phyloP scores from a whole-genome alignment of 2,329 filamentous ascomycete species.

The Mycosphaerella arachidis region DNA sequence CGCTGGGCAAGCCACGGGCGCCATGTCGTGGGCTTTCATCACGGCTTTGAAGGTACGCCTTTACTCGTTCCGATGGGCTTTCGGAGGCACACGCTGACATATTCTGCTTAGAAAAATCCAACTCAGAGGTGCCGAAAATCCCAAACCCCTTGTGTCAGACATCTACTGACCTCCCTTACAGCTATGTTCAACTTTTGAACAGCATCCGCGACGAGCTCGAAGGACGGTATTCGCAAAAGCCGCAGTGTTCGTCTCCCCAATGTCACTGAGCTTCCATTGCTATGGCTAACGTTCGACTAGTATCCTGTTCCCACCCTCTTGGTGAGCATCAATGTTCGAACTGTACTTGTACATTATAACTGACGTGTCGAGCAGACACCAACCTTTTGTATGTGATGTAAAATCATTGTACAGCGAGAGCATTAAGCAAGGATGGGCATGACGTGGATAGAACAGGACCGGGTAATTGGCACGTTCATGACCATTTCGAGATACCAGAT shows the following conservation, averaged over 20 bases:
- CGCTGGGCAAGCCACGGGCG: constrained; percentile 81
- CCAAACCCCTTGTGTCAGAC: not conserved
- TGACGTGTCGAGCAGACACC: constrained; percentile 32
- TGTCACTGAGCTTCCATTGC: no score
- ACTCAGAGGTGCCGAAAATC: not conserved
- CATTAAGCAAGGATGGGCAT: not conserved
- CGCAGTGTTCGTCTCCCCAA: constrained; percentile 52
- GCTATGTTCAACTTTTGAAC: constrained; percentile 92
- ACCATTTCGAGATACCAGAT: not conserved
- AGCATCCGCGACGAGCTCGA: constrained; percentile 86
- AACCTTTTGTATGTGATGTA: constrained; percentile 45
- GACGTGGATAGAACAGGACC: not conserved
- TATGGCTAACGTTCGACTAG: no score
- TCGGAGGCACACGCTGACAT: no score
- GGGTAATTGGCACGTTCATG: not conserved
- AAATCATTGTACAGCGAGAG: not conserved
- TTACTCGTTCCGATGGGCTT: no score
- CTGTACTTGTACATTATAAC: not conserved
- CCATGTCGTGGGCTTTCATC: constrained; percentile 98
- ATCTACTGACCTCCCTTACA: constrained; percentile 73
- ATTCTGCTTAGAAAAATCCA: no score
- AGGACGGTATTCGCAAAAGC: constrained; percentile 87
- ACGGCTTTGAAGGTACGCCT: constrained; percentile 68
- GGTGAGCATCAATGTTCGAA: constrained; percentile 56
- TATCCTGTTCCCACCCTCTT: constrained; percentile 92